Percentiles rank a stretch among this genome's conserved stretches.
Conservation (phyloP, 129 eudicot genomes). For the Erigeron canadensis region DNA sequence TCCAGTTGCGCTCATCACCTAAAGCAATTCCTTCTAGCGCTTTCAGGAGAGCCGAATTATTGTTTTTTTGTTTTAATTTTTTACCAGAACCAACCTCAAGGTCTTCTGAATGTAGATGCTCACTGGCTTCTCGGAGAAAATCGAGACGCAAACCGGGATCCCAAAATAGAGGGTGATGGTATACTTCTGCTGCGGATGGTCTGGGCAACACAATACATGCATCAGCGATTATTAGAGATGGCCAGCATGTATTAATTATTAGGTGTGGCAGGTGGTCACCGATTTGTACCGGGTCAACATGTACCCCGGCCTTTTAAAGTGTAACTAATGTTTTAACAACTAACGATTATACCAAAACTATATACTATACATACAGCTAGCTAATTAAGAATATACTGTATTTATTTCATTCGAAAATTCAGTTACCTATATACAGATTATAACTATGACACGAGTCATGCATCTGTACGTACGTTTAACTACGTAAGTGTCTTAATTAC, state of each 20-base stretch:
- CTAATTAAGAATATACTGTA: too few species aligned
- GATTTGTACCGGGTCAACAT: too few species aligned
- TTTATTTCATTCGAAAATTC: not conserved
- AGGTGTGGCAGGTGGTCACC: not conserved
- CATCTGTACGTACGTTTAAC: not conserved
- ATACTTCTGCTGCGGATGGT: conserved; percentile 58
- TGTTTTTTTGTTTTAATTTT: too few species aligned
- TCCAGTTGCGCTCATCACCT: conserved; percentile 76
- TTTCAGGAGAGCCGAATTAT: conserved; percentile 46
- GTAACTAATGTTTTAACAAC: not conserved
- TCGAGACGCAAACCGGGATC: conserved; percentile 65
- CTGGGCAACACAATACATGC: conserved; percentile 30
- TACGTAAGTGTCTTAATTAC: too few species aligned
- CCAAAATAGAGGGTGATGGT: conserved; percentile 78
- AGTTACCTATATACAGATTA: too few species aligned
- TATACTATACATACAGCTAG: too few species aligned
- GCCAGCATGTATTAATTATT: not conserved
- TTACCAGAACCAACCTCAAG: too few species aligned
- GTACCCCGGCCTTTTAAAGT: not conserved
- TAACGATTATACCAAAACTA: not conserved
- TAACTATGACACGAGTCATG: too few species aligned
- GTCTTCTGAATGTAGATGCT: conserved; percentile 61
- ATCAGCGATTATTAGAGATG: not conserved
- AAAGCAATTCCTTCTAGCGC: conserved; percentile 62
- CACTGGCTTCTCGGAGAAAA: conserved; percentile 81